Evolutionary conservation across 306 rosid genomes (phyloP), one percentile per base, ranked within the genome.

Genomic region (Cucumis sativus): DNA sequence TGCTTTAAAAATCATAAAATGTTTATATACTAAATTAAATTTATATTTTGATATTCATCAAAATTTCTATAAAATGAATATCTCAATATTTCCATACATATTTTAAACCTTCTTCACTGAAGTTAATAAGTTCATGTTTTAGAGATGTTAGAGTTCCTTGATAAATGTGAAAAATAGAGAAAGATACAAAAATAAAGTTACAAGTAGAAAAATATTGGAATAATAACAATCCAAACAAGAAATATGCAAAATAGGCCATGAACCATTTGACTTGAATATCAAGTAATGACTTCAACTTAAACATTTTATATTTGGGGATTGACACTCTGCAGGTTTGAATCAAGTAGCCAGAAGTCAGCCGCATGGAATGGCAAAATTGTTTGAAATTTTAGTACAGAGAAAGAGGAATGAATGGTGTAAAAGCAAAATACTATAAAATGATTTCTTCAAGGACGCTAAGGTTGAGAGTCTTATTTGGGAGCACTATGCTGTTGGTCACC

Each of bases 401-500:
- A 14, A 70, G 37, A 15, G 59, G 8, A 45, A 39, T 12, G 58
- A 68, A 69, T 3, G 55, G 73, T 40, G 21, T 45, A 69, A 45
- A 68, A 43, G 57, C 10, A 55, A 17, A 16, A 21, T 13, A 7
- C 57, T 69, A 86, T 71, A 86, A 74, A 35, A 86, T 86, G 77
- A 86, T 86, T 79, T 86, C 89, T 76, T 84, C 85, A 70, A 79
- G 84, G 18, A 86, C 89, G 51, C 89, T 84, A 39, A 81, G 85
- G 54, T 86, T 84, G 2, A 84, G 85, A 43, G 85, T 86, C 75
- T 86, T 86, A 45, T 86, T 82, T 23, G 89, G 89, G 30, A 86
- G 89, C 35, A 86, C 89, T 66, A 86, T 86, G 89, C 87, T 81
- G 67, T 79, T 86, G 4, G 77, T 86, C 82, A 86, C 89, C 82